Base-by-base conservation (phyloP, 2,329 filamentous ascomycete genomes). In the Cercospora nicotianae region DNA sequence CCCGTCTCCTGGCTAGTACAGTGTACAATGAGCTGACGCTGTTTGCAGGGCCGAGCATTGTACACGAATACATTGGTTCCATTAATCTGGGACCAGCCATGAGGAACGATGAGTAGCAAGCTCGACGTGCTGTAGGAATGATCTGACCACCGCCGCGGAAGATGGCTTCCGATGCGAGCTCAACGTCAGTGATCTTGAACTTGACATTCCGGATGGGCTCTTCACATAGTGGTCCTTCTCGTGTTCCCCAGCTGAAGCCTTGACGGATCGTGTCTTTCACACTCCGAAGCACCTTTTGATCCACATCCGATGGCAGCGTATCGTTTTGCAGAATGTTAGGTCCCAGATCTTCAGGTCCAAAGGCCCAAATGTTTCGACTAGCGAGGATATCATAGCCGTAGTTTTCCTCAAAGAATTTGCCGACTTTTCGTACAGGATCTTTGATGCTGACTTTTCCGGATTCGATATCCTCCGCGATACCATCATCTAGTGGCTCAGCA, bases 191-290 rank as follows among this genome's bases (percentile, higher is more conserved):
- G 76, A 99, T 89, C 78, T 94, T 93, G 86, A 99, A 99, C 78
- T 97, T 97, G 74, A 93, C 93, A 81, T 99, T 99, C 74, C 95
- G 94, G 77, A 99, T 98, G 36, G 95, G 95, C 83, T 99, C 95
- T 90, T 99, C 95, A 79, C 95, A 98, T 28, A 99, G 85, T 18
- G 95, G 95, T 0, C 95, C 95, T 87, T 99, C 95, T 71, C 95
- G 87, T 33, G 94, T 92, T 60, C 93, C 95, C 95, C 95, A 99
- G 79, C 91, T 93, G 81, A 99, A 99, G 33, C 95, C 95, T 81
- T 99, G 95, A 59, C 92, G 90, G 75, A 99, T 93, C 7, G 92
- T 94, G 78, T 99, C 95, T 74, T 93, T 90, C 55, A 97, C 94
- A 39, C 89, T 91, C 74, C 90, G 89, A 33, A 99, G 87, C 20